Conservation (phyloP, 2,329 filamentous ascomycete genomes). For the Aschersonia sp. region DNA sequence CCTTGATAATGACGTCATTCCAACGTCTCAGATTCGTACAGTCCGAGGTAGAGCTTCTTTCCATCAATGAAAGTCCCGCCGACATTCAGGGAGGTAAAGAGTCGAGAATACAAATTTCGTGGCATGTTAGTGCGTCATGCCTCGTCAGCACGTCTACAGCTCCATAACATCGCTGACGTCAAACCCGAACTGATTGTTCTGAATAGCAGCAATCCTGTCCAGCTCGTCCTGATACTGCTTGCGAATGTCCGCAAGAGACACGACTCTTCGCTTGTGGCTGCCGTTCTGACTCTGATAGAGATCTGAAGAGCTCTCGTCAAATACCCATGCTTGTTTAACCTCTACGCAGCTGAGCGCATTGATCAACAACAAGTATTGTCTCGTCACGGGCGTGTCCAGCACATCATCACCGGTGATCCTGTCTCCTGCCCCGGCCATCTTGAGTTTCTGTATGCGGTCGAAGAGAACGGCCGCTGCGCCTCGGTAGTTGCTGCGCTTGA, state of each 20-base stretch:
- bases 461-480: constrained; percentile 53
- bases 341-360: constrained; percentile 83
- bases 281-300: constrained; percentile 9
- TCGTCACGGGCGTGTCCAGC: constrained; percentile 49
- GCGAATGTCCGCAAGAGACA: constrained; percentile 75
- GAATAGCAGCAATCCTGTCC: constrained; percentile 75
- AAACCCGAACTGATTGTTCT: constrained; percentile 81
- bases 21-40: no score
- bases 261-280: constrained; percentile 51
- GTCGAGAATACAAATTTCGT: no score
- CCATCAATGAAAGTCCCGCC: no score
- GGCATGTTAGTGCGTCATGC: no score
- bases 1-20: no score
- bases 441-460: constrained; percentile 49
- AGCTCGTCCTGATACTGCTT: constrained; percentile 84
- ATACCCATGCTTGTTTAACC: constrained; percentile 68
- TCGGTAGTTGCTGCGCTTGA: constrained; percentile 73
- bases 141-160: constrained; percentile 12
- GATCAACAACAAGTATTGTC: constrained; percentile 80
- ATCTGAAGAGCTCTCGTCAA: constrained; percentile 18
- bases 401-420: constrained; percentile 38
- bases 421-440: constrained; percentile 43
- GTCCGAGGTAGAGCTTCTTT: no score
- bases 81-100: no score
- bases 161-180: constrained; percentile 40